Base-by-base conservation (phyloP, 2,329 filamentous ascomycete species). In the Orbilia ellipsospora region DNA sequence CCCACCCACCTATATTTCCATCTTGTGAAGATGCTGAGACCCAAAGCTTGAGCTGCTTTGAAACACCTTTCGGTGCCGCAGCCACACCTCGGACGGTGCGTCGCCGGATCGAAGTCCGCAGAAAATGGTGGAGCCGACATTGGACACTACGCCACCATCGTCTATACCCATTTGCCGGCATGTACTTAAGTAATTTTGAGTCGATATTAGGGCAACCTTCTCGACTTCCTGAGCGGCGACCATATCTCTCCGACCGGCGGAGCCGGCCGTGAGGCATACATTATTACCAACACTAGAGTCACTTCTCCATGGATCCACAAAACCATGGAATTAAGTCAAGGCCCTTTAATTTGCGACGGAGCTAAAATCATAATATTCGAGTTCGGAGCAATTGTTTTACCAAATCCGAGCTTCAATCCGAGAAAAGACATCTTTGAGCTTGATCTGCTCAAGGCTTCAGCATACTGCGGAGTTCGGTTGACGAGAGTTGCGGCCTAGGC, bases 331-430 rank as follows among this genome's bases (percentile, higher is more conserved):
- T 18, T 18, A 51, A 63, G 8, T 65, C 68, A 61, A 61, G n/a
- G 54, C 28, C 60, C 61, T 60, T 65, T 54, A 59, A 54, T 18
- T 15, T 15, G n/a, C 5, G 50, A n/a, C 20, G 50, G 50, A 52
- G 20, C n/a, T 52, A 59, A 18, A 18, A 48, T 48, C 31, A 36
- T 59, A 5, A 48, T 48, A 48, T 6, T 48, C 16, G 13, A 18
- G 44, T n/a, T 73, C 69, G 69, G 69, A 36, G 55, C 28, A 67
- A 73, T 62, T 36, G 50, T 65, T 26, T 62, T 42, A 50, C 62
- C 60, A 65, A 36, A 20, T 23, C 42, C 68, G 44, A 61, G 28
- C 15, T 31, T 73, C 20, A 18, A n/a, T 44, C 31, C 10, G 31
- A 44, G 40, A 44, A 44, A 44, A 44, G 40, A 12, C 12, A n/a